These are phyloP conservation scores for Wickerhamomyces hampshirensis DNA, from an alignment of 805 yeast species.

Conservation along the genomic window DNA sequence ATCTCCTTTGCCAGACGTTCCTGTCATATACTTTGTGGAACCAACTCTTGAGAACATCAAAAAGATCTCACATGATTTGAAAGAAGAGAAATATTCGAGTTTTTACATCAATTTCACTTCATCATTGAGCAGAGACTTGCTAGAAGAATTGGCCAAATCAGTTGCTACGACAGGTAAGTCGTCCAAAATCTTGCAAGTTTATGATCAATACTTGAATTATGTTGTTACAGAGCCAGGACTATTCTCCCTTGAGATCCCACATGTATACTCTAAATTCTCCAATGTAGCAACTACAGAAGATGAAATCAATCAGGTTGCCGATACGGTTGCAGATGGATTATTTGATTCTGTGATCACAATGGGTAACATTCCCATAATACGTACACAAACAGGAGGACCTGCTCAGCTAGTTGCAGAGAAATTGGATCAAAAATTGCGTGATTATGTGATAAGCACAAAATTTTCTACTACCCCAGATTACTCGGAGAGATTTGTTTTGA, in stretches of 20 bases:
- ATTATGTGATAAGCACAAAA: constrained; percentile 69
- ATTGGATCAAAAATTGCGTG: constrained; percentile 78
- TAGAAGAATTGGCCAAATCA: constrained; percentile 84
- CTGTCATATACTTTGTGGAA: constrained; percentile 86
- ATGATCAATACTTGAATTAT: constrained; percentile 90
- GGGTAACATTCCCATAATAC: constrained; percentile 79
- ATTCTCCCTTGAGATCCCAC: constrained; percentile 68
- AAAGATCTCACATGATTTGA: constrained; percentile 66
- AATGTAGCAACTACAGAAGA: constrained; percentile 71
- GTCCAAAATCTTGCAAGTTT: constrained; percentile 76
- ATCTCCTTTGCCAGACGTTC: constrained; percentile 89
- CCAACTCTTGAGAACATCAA: constrained; percentile 78
- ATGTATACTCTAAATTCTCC: constrained; percentile 65
- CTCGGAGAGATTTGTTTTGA: constrained; percentile 66
- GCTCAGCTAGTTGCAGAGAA: constrained; percentile 91
- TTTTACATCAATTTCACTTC: constrained; percentile 86
- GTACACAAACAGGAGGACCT: constrained; percentile 91
- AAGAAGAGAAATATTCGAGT: constrained; percentile 68
- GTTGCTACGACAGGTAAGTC: constrained; percentile 73
- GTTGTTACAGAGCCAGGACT: constrained; percentile 90
- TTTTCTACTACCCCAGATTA: constrained; percentile 21
- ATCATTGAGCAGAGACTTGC: constrained; percentile 64
- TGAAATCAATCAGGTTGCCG: constrained; percentile 63
- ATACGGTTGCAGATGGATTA: constrained; percentile 70
- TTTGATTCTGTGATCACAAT: constrained; percentile 75